phyloP scores from a whole-genome alignment of 768 basidiomycete species.

The Albatrellus ellisii region DNA sequence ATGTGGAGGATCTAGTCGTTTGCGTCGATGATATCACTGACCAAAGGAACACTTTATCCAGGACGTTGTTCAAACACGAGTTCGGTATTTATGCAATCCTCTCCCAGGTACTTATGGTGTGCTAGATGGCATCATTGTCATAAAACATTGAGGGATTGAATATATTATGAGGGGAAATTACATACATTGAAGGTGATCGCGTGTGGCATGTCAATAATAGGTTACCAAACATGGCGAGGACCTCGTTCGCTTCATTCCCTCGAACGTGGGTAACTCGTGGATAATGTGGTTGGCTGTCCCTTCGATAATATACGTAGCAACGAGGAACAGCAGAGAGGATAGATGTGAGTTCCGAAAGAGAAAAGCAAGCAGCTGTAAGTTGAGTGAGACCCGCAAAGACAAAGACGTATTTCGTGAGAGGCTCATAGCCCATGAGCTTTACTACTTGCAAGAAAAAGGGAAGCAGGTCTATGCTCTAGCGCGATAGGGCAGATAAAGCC shows the following conservation, averaged over 20 bases:
- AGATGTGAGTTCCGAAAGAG: slow-evolving; percentile 56
- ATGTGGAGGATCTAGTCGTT: neutral
- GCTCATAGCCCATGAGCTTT: slow-evolving; percentile 93
- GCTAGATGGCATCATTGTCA: slow-evolving; percentile 81
- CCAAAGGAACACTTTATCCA: slow-evolving; percentile 98
- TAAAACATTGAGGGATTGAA: too few species aligned
- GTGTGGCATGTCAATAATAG: slow-evolving; percentile 93
- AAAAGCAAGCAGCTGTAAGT: slow-evolving; percentile 44
- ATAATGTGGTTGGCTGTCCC: slow-evolving; percentile 98
- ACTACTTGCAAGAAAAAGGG: slow-evolving; percentile 45
- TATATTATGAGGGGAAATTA: neutral
- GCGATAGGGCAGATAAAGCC: too few species aligned
- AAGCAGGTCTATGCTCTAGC: too few species aligned
- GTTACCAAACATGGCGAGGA: slow-evolving; percentile 84
- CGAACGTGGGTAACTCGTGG: slow-evolving; percentile 94
- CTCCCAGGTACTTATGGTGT: slow-evolving; percentile 91
- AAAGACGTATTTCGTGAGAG: slow-evolving; percentile 86
- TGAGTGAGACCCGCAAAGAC: slow-evolving; percentile 70
- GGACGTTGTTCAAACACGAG: slow-evolving; percentile 88
- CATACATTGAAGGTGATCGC: slow-evolving; percentile 87
- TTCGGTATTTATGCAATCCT: slow-evolving; percentile 95
- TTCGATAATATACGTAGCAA: slow-evolving; percentile 74
- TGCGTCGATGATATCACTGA: slow-evolving; percentile 19
- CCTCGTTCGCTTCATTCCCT: slow-evolving; percentile 69
- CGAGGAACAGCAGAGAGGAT: slow-evolving; percentile 56